phyloP scores from a whole-genome alignment of 345 rosid species.

The Erysimum cheiranthoides region DNA sequence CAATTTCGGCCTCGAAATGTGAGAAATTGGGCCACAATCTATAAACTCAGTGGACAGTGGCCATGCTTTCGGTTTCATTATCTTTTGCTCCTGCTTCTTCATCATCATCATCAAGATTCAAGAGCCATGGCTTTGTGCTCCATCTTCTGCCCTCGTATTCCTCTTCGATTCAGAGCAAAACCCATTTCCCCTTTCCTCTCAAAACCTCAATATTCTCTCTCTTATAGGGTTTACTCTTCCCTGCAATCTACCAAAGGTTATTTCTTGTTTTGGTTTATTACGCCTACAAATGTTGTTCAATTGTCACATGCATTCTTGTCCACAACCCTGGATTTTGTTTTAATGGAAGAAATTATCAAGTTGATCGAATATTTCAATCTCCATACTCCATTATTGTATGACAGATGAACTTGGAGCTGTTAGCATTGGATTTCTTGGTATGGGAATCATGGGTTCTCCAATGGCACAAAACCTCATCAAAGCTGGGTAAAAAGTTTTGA shows the following conservation, averaged over 20 bases:
- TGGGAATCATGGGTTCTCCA: slow-evolving; percentile 96
- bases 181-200: slow-evolving; percentile 51
- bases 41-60: slow-evolving; percentile 16
- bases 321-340: slow-evolving; percentile 12
- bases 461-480: slow-evolving; percentile 95
- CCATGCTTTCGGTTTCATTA: slow-evolving; percentile 31
- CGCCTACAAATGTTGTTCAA: slow-evolving; percentile 13
- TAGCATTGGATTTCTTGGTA: slow-evolving; percentile 84
- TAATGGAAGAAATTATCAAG: background rate
- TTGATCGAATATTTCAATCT: slow-evolving; percentile 3
- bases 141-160: slow-evolving; percentile 62
- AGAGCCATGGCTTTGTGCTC: slow-evolving; percentile 67
- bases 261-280: slow-evolving; percentile 16
- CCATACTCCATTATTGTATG: slow-evolving; percentile 17
- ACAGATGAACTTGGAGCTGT: slow-evolving; percentile 44
- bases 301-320: background rate
- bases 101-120: slow-evolving; percentile 42
- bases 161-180: slow-evolving; percentile 49
- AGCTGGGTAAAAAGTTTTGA: slow-evolving; percentile 66
- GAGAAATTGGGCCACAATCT: slow-evolving; percentile 21
- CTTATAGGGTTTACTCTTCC: slow-evolving; percentile 58
- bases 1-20: slow-evolving; percentile 38
- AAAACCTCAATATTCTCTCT: slow-evolving; percentile 38
- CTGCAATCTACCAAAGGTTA: slow-evolving; percentile 57
- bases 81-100: slow-evolving; percentile 42